A percentile compares a stretch with the other conserved stretches of the same genome.
phyloP scores from a whole-genome alignment of 129 eudicot species.

The sunflower (Helianthus annuus) region HanXRQr2.0-SUNRISE NC_035444.2:77326613-77327112 shows the following conservation, averaged over 20 bases:
- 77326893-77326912: slow-evolving; percentile 10
- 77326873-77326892: background rate
- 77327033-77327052: no score
- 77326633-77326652: background rate
- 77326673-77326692: background rate
- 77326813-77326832: background rate
- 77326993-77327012: background rate
- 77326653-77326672: slow-evolving; percentile 2
- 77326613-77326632: slow-evolving; percentile 5
- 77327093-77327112: no score
- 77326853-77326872: background rate
- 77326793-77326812: background rate
- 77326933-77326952: background rate
- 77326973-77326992: background rate
- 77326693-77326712: background rate
- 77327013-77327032: background rate
- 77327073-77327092: no score
- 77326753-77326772: background rate
- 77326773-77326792: background rate
- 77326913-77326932: background rate
- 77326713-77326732: background rate
- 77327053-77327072: no score
- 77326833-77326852: background rate
- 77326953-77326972: background rate
- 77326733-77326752: slow-evolving; percentile 16